Evolutionary conservation across 73 alveolate species (phyloP), one percentile per base, ranked within the genome.

Genomic region (Strombidium stylifer): DNA sequence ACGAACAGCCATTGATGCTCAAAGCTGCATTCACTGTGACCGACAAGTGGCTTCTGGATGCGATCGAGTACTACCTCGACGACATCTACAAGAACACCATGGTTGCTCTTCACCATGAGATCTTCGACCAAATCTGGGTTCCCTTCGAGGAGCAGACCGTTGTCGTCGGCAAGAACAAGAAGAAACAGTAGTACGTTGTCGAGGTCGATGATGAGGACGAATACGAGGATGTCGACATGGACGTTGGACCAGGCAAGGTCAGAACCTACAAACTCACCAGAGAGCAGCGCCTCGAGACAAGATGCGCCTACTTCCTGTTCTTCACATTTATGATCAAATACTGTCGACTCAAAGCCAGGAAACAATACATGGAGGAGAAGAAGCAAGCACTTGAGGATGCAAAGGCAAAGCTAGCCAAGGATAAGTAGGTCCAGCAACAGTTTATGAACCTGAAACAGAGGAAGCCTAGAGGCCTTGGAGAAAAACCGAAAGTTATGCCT

Each of bases 1-100:
- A n/a, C n/a, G n/a, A n/a, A n/a, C n/a, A n/a, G n/a, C n/a, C n/a
- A n/a, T 12, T 64, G 4, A 24, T 64, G 19, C 41, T 44, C 37
- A 42, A 12, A n/a, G 64, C 27, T 1, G 65, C 64, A 12, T 21
- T 64, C 3, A 65, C 41, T 16, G 2, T 15, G 1, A 45, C 11
- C 32, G 78, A 64, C 19, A 64, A 46, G 34, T 4, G 24, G 25
- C 44, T 64, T n/a, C 56, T 64, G 0, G 12, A 3, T 1, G 19
- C n/a, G 39, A 49, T 64, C 34, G 45, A 35, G 35, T 14, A 3
- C 45, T 36, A 26, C 20, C 14, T 64, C 37, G 0, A 52, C 2
- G 97, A 88, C 30, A 64, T 88, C 45, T 31, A 84, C 40, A 65
- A 75, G 14, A 74, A 70, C 36, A 61, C 92, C 26, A 84, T 67